phyloP scores from a whole-genome alignment of 1,139 yeast genomes.

The Pichia cactophila region DNA sequence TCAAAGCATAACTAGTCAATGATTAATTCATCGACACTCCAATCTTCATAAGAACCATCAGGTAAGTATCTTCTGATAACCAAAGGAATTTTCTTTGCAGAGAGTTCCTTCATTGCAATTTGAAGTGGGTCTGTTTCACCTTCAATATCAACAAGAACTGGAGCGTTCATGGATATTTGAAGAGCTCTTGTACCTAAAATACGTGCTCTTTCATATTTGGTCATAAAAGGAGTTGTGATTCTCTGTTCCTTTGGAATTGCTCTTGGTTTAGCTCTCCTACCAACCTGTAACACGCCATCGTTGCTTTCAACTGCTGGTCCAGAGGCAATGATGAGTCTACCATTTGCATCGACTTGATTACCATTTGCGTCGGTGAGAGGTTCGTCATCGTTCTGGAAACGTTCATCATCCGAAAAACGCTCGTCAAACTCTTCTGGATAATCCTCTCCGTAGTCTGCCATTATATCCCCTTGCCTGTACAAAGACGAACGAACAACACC shows the following conservation, averaged over 20 bases:
- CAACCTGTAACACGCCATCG: slow-evolving; percentile 48
- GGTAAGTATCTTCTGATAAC: slow-evolving; percentile 95
- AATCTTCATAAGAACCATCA: slow-evolving; percentile 94
- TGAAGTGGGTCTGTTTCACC: slow-evolving; percentile 99
- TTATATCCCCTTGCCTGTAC: slow-evolving; percentile 13
- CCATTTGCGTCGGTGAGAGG: slow-evolving; percentile 60
- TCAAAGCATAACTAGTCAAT: slow-evolving; percentile 47
- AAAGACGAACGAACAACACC: background rate
- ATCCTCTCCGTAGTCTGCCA: slow-evolving; percentile 44
- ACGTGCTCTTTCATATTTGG: slow-evolving; percentile 95
- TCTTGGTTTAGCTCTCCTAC: slow-evolving; percentile 57
- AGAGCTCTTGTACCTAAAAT: slow-evolving; percentile 93
- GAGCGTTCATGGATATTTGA: slow-evolving; percentile 96
- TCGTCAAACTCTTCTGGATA: slow-evolving; percentile 24
- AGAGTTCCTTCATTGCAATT: slow-evolving; percentile 93
- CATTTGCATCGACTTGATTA: slow-evolving; percentile 46
- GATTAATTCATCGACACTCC: slow-evolving; percentile 98
- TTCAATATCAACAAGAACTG: slow-evolving; percentile 93
- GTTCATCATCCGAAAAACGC: slow-evolving; percentile 19
- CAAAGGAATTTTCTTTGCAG: slow-evolving; percentile 90
- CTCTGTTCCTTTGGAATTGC: slow-evolving; percentile 87
- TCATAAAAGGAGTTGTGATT: slow-evolving; percentile 96
- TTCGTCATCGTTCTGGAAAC: slow-evolving; percentile 53
- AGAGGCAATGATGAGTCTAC: slow-evolving; percentile 27
- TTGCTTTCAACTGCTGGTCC: slow-evolving; percentile 63